These are phyloP conservation scores for Dactylella cylindrospora DNA, from an alignment of 2,329 filamentous ascomycete species.

Conservation along the genomic window DNA sequence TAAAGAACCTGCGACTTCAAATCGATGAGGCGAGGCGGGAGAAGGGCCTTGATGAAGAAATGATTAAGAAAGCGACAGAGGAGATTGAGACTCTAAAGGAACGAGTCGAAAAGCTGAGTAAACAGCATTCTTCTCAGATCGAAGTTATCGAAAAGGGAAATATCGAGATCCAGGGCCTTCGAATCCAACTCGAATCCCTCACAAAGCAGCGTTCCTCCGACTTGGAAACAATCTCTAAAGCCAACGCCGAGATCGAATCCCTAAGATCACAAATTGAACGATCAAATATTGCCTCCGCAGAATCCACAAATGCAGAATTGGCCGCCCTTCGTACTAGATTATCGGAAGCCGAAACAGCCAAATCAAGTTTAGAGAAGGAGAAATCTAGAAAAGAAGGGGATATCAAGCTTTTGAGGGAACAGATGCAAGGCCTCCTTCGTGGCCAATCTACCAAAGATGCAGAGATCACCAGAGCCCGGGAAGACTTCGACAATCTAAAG, in stretches of 20 bases:
- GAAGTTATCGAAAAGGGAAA: constrained; percentile 8
- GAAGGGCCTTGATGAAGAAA: constrained; percentile 14
- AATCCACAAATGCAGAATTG: constrained; percentile 8
- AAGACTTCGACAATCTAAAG: constrained; percentile 17
- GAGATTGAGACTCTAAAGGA: constrained; percentile 23
- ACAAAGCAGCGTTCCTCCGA: constrained; percentile 3
- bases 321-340: constrained; percentile 9
- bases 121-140: neutral
- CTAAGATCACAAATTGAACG: constrained; percentile 22
- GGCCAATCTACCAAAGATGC: constrained; percentile 13
- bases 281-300: neutral
- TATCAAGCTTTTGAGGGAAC: constrained; percentile 24
- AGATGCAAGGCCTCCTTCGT: constrained; percentile 18
- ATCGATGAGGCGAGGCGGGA: constrained; percentile 32
- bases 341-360: constrained; percentile 15
- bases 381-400: constrained; percentile 24
- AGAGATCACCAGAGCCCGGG: constrained; percentile 16
- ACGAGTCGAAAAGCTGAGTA: neutral
- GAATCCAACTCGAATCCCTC: neutral
- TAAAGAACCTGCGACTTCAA: constrained; percentile 27
- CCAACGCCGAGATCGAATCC: constrained; percentile 15
- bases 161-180: constrained; percentile 9
- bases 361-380: constrained; percentile 18
- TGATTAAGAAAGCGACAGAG: constrained; percentile 3
- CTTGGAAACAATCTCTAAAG: constrained; percentile 14